phyloP scores from a whole-genome alignment of 148 eudicot species.

The Bassia scoparia region DNA sequence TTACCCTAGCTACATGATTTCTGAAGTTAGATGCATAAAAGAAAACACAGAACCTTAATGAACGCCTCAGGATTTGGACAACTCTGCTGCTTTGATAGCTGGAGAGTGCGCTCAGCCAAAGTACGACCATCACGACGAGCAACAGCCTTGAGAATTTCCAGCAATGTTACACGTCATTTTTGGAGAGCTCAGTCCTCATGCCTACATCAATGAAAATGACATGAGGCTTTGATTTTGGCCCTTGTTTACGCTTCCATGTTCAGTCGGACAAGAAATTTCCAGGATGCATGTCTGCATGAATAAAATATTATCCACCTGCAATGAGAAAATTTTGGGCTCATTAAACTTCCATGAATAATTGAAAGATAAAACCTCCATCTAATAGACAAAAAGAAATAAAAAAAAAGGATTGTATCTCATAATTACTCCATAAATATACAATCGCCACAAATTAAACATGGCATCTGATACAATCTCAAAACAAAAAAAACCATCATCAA shows the following conservation, averaged over 20 bases:
- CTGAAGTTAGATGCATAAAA: background rate
- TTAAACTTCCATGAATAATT: background rate
- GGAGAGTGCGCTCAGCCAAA: slow-evolving; percentile 83
- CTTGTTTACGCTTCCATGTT: slow-evolving; percentile 45
- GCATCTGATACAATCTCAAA: too few species aligned
- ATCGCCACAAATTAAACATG: too few species aligned
- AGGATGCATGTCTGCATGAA: slow-evolving; percentile 99
- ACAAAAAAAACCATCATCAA: too few species aligned
- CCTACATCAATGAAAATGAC: slow-evolving; percentile 92
- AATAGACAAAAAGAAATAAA: background rate
- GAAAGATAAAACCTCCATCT: background rate
- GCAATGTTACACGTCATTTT: slow-evolving; percentile 62
- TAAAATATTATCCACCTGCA: slow-evolving; percentile 93
- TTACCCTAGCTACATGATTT: background rate
- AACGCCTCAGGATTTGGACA: slow-evolving; percentile 92
- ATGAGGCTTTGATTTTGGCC: slow-evolving; percentile 78
- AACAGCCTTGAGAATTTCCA: slow-evolving; percentile 90
- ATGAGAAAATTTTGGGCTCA: background rate
- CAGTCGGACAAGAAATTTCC: slow-evolving; percentile 88
- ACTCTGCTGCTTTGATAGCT: slow-evolving; percentile 74
- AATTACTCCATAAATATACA: too few species aligned
- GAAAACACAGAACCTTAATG: slow-evolving; percentile 46
- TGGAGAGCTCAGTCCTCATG: slow-evolving; percentile 96
- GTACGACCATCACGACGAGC: slow-evolving; percentile 86
- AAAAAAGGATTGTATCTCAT: background rate